Base-by-base conservation (phyloP, 495 filamentous ascomycete species). In the Thermothielavioides terrestris region DNA sequence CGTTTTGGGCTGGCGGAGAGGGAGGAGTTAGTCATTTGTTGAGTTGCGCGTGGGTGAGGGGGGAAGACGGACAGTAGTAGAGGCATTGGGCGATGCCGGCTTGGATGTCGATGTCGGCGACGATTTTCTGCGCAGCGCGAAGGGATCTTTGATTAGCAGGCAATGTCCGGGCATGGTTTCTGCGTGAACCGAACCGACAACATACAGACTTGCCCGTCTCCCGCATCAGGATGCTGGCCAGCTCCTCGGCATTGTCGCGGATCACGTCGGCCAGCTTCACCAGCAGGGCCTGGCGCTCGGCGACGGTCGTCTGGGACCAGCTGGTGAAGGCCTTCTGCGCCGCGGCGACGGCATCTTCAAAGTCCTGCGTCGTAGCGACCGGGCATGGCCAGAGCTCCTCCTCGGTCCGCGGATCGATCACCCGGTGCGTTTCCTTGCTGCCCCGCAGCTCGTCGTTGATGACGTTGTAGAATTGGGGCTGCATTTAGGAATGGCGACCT, bases 211-310 rank as follows among this genome's bases (percentile, higher is more conserved):
- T 74, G 46, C 71, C 70, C 8, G 65, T 69, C 49, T 74, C 71
- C 42, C 53, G 63, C 53, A 58, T 59, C 22, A 74, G 57, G 3
- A 70, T 62, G 22, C 62, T 58, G 25, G 63, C 51, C 11, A 75
- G 55, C 40, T 72, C 60, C 2, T 63, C 60, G 9, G 48, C 46
- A 41, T 75, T 57, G 23, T 67, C 48, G 10, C 62, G 52, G 39
- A 73, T 49, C 36, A 56, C 42, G 9, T 68, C 63, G 34, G 73
- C 74, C 39, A 79, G 76, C 49, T 77, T 77, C 36, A 65, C 45
- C 4, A 86, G 56, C 10, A 75, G 58, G 21, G 76, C 70, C 30
- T 79, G 73, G 14, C 85, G 74, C 59, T 77, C 68, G 1, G 66
- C 53, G 11, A 66, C 50, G 0, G 69, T 66, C 10, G 60, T 68